These are phyloP conservation scores for Asterella californica DNA, from an alignment of 225 moss, liverwort and hornwort species.

Conservation along the genomic window DNA sequence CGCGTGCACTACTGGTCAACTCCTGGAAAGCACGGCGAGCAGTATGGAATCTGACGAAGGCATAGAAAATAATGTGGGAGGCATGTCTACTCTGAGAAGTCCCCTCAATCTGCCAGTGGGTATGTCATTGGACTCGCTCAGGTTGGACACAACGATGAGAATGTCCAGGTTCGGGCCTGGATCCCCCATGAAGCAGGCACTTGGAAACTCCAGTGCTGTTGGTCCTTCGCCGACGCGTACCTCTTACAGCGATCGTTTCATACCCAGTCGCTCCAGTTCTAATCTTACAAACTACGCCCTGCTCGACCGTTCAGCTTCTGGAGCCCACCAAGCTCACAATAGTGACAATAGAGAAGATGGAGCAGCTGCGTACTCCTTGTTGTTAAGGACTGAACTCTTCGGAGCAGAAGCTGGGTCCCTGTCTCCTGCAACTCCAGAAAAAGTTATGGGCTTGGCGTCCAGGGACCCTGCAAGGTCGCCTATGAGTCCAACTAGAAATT, in stretches of 20 bases:
- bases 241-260: conserved; percentile 90
- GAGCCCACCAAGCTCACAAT: conserved; percentile 58
- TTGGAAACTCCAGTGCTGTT: conserved; percentile 29
- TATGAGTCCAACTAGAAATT: conserved; percentile 73
- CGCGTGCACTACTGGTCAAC: background rate
- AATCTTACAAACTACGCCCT: conserved; percentile 76
- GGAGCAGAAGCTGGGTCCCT: conserved; percentile 64
- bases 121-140: conserved; percentile 68
- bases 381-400: conserved; percentile 77
- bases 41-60: conserved; percentile 45
- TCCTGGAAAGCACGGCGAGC: background rate
- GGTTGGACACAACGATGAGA: conserved; percentile 58
- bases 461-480: conserved; percentile 75
- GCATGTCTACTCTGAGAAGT: conserved; percentile 15
- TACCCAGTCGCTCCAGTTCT: conserved; percentile 89
- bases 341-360: conserved; percentile 78
- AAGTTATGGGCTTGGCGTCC: conserved; percentile 50
- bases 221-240: conserved; percentile 70
- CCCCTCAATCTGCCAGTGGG: conserved; percentile 68
- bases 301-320: conserved; percentile 74
- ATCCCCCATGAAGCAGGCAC: conserved; percentile 59
- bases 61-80: conserved; percentile 29
- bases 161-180: conserved; percentile 62
- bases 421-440: conserved; percentile 89
- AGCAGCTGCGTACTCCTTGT: conserved; percentile 74